phyloP scores from a whole-genome alignment of 2,329 filamentous ascomycete species.

The Ascochyta lentis region DNA sequence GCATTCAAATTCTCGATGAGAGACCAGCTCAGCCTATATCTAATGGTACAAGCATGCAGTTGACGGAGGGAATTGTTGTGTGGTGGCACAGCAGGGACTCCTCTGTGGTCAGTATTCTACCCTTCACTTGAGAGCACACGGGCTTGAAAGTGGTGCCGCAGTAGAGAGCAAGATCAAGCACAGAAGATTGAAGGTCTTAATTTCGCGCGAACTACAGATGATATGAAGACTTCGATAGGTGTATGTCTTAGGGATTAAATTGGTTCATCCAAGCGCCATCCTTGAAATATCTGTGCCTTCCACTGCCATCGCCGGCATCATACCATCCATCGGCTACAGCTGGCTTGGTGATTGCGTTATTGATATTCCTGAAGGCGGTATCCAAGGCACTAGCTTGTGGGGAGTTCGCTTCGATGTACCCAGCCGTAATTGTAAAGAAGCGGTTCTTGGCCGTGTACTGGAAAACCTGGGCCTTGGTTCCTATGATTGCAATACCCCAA shows the following conservation, averaged over 20 bases:
- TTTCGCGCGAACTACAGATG: background rate
- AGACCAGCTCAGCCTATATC: background rate
- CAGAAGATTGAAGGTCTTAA: background rate
- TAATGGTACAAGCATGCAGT: background rate
- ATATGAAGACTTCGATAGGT: background rate
- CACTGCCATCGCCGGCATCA: background rate
- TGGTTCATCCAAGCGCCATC: background rate
- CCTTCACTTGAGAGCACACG: background rate
- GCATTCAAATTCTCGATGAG: background rate
- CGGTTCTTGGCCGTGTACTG: background rate
- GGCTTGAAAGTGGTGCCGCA: background rate
- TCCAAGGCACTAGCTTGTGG: background rate
- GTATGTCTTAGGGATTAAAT: background rate
- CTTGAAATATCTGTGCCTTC: background rate
- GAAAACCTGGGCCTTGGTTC: background rate
- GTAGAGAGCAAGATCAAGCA: background rate
- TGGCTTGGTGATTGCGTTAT: background rate
- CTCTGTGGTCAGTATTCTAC: background rate
- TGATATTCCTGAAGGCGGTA: background rate
- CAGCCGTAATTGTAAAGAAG: background rate
- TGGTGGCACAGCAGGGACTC: background rate
- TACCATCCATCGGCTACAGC: background rate
- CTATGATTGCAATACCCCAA: background rate
- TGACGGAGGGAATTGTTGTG: background rate
- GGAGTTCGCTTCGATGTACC: background rate